Conservation (phyloP, 306 rosid genomes). For the Glycine soja region DNA sequence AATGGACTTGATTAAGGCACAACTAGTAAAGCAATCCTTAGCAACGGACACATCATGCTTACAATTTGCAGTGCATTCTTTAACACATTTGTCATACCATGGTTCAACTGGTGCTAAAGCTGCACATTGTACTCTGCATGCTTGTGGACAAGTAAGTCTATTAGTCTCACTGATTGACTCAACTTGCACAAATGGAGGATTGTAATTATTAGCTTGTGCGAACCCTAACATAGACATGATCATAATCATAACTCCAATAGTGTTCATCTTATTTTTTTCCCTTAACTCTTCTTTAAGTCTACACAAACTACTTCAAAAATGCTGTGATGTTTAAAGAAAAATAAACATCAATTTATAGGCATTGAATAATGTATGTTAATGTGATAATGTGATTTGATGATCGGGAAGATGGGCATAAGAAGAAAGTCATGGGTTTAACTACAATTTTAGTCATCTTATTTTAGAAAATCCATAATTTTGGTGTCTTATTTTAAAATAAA, state of each 20-base stretch:
- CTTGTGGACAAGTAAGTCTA: fast-evolving
- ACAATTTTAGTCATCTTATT: no score
- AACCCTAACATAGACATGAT: background rate
- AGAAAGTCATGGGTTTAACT: no score
- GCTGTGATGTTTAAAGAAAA: background rate
- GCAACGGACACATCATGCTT: no score
- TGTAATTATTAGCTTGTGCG: background rate
- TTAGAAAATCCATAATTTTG: no score
- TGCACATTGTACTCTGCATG: background rate
- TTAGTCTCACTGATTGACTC: background rate
- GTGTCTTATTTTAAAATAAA: no score
- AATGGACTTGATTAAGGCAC: background rate
- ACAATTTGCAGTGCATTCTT: background rate
- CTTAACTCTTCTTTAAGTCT: background rate
- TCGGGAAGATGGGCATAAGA: no score
- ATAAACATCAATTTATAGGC: background rate
- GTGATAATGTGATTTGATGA: no score
- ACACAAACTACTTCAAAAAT: no score
- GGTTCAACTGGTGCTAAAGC: background rate
- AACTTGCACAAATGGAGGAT: background rate
- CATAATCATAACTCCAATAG: background rate
- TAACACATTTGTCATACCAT: background rate
- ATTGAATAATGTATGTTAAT: no score
- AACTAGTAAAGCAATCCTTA: background rate
- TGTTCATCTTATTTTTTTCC: background rate